Base-by-base conservation (phyloP, 2,329 filamentous ascomycete species). In the Torrubiellomyces zombiae region DNA sequence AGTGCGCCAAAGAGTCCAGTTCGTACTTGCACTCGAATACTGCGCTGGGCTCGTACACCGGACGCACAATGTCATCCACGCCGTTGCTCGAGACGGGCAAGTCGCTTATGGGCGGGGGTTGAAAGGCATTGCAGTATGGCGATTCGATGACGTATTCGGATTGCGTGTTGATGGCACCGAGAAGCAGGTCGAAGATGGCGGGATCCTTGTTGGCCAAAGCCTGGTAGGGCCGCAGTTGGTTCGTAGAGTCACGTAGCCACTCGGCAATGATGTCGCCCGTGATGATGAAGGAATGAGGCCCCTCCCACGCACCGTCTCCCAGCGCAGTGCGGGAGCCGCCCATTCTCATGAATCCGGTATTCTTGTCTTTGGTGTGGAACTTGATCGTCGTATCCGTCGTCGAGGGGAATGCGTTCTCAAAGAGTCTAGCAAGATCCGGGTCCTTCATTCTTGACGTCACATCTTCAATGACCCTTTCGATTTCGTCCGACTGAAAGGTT, bases 21-120 rank as follows among this genome's bases (percentile, higher is more conserved):
- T 98, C 89, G 51, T 95, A 98, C 53, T 98, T 98, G 67, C 89
- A 98, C 52, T 98, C 89, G 36, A 94, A 98, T 4, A 98, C 89
- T 24, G 74, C 67, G 1, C 63, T 68, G 0, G 76, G 76, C 42
- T 95, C 83, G 44, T 92, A 95, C 1, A 63, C 60, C 1, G 89
- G 89, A 39, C 93, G 82, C 0, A 98, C 89, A 7, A 47, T 52
- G 43, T 98, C 89, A 12, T 75, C 67, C 45, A 93, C 80, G 3
- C 80, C 80, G 41, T 86, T 93, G 38, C 67, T 64, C 10, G 73
- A 75, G 5, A 75, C 58, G 4, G 62, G 53, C 1, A 95, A 60
- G 10, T 75, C 69, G 34, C 81, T 85, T 6, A 83, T 80, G 3
- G 80, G 75, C 1, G 89, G 89, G 4, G 89, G 86, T 47, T 98